Percentiles rank a stretch among this genome's conserved stretches.
Evolutionary conservation across 129 eudicot species (phyloP).

Genomic region (Gnaphalium uliginosum): DNA sequence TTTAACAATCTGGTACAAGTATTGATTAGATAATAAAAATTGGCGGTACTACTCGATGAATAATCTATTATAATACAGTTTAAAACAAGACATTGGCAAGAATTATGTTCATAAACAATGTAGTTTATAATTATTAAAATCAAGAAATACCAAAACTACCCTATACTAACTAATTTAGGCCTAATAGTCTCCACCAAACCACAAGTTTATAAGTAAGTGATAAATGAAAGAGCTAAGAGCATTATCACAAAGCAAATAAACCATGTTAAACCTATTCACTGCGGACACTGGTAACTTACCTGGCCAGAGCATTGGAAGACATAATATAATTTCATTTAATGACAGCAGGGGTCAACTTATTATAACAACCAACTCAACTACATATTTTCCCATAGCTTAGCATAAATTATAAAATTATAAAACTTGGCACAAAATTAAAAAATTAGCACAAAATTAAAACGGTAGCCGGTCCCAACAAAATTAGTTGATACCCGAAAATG

Average conservation of each 20-base stretch:
- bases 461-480: too few relatives aligned
- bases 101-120: not conserved
- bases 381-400: too few relatives aligned
- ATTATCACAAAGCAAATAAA: not conserved
- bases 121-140: not conserved
- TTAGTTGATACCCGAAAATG: too few relatives aligned
- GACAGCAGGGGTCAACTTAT: too few relatives aligned
- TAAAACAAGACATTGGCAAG: not conserved
- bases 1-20: slow-evolving; percentile 21
- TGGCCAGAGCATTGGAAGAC: too few relatives aligned
- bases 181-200: not conserved
- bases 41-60: not conserved
- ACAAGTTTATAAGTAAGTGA: not conserved
- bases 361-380: too few relatives aligned
- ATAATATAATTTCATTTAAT: too few relatives aligned
- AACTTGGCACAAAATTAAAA: too few relatives aligned
- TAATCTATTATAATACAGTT: not conserved
- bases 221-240: not conserved
- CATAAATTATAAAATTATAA: too few relatives aligned
- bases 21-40: slow-evolving; percentile 5
- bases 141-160: not conserved
- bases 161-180: not conserved
- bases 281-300: too few relatives aligned
- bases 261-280: not conserved
- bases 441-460: too few relatives aligned